These are phyloP conservation scores for Kwoniella dendrophila DNA, from an alignment of 768 basidiomycete species.

Conservation along the genomic window DNA sequence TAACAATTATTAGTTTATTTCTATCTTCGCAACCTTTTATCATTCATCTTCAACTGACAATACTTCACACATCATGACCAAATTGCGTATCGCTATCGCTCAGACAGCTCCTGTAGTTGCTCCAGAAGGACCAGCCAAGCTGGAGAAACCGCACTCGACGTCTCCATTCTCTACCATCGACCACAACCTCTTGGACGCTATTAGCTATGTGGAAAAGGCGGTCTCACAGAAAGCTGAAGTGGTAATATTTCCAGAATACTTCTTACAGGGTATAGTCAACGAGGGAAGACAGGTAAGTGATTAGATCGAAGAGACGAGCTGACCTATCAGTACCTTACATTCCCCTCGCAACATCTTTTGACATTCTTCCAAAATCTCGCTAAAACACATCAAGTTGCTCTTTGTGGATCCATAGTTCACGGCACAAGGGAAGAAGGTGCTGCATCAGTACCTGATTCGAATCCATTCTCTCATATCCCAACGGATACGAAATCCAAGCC, in stretches of 20 bases:
- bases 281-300: slow-evolving; percentile 39
- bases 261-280: slow-evolving; percentile 45
- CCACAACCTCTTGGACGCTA: slow-evolving; percentile 23
- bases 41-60: neutral
- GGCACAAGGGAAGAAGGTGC: slow-evolving; percentile 10
- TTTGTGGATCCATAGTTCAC: slow-evolving; percentile 45
- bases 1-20: neutral
- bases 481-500: neutral
- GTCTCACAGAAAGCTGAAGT: slow-evolving; percentile 31
- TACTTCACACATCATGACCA: neutral
- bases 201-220: slow-evolving; percentile 21
- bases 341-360: slow-evolving; percentile 32
- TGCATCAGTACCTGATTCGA: slow-evolving; percentile 14
- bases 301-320: neutral
- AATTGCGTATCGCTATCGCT: slow-evolving; percentile 40
- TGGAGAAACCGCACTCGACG: slow-evolving; percentile 21
- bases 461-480: slow-evolving; percentile 33
- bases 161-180: slow-evolving; percentile 35
- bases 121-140: slow-evolving; percentile 19
- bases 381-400: slow-evolving; percentile 26
- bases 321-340: slow-evolving; percentile 40
- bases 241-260: slow-evolving; percentile 52
- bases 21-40: neutral
- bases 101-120: slow-evolving; percentile 40
- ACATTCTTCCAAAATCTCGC: slow-evolving; percentile 31